phyloP scores from a whole-genome alignment of 2,329 filamentous ascomycete species.

The Zasmidium citrigriseum region DNA sequence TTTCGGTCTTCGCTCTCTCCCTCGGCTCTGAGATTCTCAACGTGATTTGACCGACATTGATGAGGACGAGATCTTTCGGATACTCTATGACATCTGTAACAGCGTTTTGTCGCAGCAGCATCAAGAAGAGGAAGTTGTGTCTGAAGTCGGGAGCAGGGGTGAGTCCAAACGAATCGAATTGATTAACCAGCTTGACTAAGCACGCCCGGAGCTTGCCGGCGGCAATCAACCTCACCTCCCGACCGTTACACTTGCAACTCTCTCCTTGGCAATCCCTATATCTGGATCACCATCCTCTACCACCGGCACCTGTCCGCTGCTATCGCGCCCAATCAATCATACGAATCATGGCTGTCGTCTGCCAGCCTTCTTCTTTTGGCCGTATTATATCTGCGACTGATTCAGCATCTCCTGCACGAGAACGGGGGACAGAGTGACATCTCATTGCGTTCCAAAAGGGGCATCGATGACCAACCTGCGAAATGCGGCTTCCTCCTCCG shows the following conservation, averaged over 20 bases:
- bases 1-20: neutral
- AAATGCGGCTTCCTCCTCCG: neutral
- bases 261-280: neutral
- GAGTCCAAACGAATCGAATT: neutral
- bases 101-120: neutral
- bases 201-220: neutral
- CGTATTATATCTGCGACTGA: neutral
- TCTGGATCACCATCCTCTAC: neutral
- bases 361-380: neutral
- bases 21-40: no score
- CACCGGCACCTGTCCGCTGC: neutral
- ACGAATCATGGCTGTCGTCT: neutral
- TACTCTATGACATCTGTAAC: no score
- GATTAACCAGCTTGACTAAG: neutral
- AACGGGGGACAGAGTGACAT: neutral
- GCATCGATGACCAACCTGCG: neutral
- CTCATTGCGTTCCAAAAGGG: neutral
- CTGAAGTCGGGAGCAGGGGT: neutral
- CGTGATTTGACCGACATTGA: no score
- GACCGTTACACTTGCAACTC: neutral
- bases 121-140: neutral
- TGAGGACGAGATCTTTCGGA: no score
- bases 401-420: neutral
- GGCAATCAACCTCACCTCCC: neutral
- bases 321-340: neutral